phyloP scores from a whole-genome alignment of 768 basidiomycete species.

The Leccinum uliginosum region DNA sequence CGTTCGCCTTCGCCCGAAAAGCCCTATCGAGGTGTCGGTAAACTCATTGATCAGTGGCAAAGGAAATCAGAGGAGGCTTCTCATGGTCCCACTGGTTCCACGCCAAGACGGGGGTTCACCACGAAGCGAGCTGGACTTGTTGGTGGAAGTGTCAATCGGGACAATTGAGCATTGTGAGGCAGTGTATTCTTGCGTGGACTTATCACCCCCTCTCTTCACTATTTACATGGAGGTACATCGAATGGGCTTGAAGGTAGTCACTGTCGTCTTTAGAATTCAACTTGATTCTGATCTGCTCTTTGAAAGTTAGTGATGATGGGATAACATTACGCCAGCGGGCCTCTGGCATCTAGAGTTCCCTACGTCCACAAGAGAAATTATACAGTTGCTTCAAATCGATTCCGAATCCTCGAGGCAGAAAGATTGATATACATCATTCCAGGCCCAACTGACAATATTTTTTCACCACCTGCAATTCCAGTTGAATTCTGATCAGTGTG shows the following conservation, averaged over 20 bases:
- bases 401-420: too few relatives aligned
- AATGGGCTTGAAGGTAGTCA: neutral
- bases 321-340: too few relatives aligned
- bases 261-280: too few relatives aligned
- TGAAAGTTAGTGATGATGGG: too few relatives aligned
- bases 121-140: conserved; percentile 39
- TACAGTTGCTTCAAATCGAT: too few relatives aligned
- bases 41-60: conserved; percentile 10
- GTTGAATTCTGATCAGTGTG: too few relatives aligned
- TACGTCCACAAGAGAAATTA: too few relatives aligned
- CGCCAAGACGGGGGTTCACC: conserved; percentile 36
- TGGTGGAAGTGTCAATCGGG: conserved; percentile 17
- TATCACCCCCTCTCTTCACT: neutral
- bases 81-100: conserved; percentile 28
- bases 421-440: too few relatives aligned
- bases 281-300: too few relatives aligned
- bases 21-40: conserved; percentile 79
- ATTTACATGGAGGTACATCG: neutral
- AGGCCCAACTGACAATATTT: too few relatives aligned
- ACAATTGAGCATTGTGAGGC: neutral
- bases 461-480: too few relatives aligned
- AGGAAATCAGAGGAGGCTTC: conserved; percentile 13
- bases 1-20: conserved; percentile 68
- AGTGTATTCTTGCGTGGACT: neutral
- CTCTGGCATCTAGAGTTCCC: too few relatives aligned